These are phyloP conservation scores for Calonectria leucothoes DNA, from an alignment of 2,329 filamentous ascomycete genomes.

Conservation along the genomic window DNA sequence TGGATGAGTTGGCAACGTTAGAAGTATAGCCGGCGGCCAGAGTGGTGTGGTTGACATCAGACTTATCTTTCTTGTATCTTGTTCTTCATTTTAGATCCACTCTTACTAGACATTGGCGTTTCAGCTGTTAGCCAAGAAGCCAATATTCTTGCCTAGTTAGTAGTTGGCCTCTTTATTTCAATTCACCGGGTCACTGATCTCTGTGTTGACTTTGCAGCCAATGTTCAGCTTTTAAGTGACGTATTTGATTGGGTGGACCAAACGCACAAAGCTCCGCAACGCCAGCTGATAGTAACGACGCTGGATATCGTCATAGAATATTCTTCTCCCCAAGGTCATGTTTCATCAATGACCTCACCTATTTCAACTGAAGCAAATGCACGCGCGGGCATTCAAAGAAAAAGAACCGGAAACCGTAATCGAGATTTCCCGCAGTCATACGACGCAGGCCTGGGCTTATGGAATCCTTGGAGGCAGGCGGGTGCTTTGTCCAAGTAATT, in stretches of 20 bases:
- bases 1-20: no score
- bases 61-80: no score
- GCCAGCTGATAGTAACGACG: not conserved
- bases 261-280: not conserved
- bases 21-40: no score
- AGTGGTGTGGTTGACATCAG: no score
- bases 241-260: not conserved
- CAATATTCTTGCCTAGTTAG: not conserved
- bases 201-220: no score
- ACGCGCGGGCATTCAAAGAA: not conserved
- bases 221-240: not conserved
- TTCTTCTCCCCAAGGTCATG: not conserved
- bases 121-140: not conserved
- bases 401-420: not conserved
- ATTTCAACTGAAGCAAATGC: no score
- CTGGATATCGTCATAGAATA: not conserved
- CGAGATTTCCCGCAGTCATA: constrained; percentile 19
- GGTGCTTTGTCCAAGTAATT: not conserved
- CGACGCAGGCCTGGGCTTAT: not conserved
- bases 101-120: not conserved
- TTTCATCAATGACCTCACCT: not conserved
- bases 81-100: no score
- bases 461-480: not conserved
- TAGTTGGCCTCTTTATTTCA: not conserved
- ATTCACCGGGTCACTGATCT: not conserved